Conservation (phyloP, 257 asterid genomes). For the Eucommia ulmoides region DNA sequence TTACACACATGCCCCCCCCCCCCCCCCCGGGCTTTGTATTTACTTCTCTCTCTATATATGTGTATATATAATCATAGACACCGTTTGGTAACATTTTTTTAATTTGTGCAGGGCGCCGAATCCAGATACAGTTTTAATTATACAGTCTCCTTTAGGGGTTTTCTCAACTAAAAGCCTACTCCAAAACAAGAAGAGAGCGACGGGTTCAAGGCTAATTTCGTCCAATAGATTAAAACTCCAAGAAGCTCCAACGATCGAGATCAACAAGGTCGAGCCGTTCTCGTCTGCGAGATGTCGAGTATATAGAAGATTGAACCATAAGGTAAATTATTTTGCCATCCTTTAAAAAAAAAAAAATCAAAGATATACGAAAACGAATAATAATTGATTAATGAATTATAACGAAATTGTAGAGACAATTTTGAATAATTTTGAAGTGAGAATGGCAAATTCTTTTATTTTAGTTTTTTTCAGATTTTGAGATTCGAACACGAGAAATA, state of each 20-base stretch:
- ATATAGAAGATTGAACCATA: neutral
- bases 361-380: too few relatives aligned
- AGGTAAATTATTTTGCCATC: too few relatives aligned
- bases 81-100: too few relatives aligned
- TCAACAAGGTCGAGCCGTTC: slow-evolving; percentile 52
- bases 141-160: slow-evolving; percentile 82
- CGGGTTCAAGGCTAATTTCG: slow-evolving; percentile 78
- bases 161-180: slow-evolving; percentile 69
- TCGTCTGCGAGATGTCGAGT: slow-evolving; percentile 75
- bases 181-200: slow-evolving; percentile 51
- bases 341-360: too few relatives aligned
- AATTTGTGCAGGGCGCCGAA: slow-evolving; percentile 57
- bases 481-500: too few relatives aligned
- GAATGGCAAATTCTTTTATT: too few relatives aligned
- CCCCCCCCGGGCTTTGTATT: neutral
- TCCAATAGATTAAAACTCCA: slow-evolving; percentile 58
- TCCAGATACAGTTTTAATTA: slow-evolving; percentile 83
- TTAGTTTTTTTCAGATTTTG: too few relatives aligned
- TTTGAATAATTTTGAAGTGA: too few relatives aligned
- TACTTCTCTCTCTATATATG: neutral
- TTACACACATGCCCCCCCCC: too few relatives aligned
- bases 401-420: too few relatives aligned
- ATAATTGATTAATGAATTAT: too few relatives aligned
- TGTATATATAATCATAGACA: too few relatives aligned
- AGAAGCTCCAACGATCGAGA: slow-evolving; percentile 49